Evolutionary conservation across 768 basidiomycete genomes (phyloP).

Genomic region (Daedaleopsis nitida): DNA sequence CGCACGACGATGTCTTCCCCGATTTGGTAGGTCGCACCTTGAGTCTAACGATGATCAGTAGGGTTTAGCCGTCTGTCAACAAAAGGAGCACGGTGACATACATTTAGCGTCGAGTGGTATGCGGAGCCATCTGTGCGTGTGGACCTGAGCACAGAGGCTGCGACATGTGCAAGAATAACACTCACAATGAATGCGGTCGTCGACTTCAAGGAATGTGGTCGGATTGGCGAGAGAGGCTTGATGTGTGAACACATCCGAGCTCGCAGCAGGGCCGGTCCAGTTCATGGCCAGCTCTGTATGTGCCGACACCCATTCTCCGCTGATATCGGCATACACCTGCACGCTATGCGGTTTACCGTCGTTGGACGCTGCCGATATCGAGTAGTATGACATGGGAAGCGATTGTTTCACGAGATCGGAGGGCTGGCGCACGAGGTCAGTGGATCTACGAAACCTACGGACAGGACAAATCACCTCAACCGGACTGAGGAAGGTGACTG

Average conservation of each 20-base stretch:
- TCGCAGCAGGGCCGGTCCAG: constrained; percentile 52
- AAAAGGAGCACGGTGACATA: constrained; percentile 5
- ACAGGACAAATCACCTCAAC: constrained; percentile 36
- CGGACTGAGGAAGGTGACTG: constrained; percentile 65
- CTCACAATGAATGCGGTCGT: constrained; percentile 64
- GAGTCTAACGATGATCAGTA: constrained; percentile 34
- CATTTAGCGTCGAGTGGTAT: constrained; percentile 52
- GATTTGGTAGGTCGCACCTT: constrained; percentile 55
- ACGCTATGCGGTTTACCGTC: constrained; percentile 37
- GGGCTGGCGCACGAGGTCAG: constrained; percentile 36
- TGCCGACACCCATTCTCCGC: constrained; percentile 37
- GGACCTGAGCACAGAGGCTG: not conserved
- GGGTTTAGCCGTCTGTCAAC: no score
- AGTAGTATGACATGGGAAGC: constrained; percentile 46
- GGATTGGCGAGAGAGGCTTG: constrained; percentile 55
- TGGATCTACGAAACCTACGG: no score
- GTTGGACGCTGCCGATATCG: constrained; percentile 32
- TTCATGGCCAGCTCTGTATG: constrained; percentile 45
- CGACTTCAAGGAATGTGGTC: constrained; percentile 48
- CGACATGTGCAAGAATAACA: not conserved
- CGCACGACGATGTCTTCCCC: constrained; percentile 58
- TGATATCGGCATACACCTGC: constrained; percentile 42
- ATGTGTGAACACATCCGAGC: constrained; percentile 48
- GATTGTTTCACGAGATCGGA: constrained; percentile 64
- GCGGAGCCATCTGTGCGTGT: constrained; percentile 63